Evolutionary conservation across 208 protist genomes (phyloP).

Genomic region (Leishmania turanica): DNA sequence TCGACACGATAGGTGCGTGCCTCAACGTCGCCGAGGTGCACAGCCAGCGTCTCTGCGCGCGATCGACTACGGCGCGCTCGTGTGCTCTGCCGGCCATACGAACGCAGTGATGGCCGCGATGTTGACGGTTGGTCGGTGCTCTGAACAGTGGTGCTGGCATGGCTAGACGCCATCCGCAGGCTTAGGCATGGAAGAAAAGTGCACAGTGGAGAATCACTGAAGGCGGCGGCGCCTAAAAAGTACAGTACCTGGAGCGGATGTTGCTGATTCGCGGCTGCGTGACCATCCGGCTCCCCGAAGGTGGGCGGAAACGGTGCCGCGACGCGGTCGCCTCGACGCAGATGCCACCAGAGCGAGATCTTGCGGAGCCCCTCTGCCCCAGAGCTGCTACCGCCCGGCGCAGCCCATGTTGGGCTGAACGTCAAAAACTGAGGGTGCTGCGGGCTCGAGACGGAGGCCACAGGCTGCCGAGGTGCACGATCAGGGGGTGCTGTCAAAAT

Average conservation of each 20-base stretch:
- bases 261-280: background rate
- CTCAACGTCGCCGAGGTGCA: slow-evolving; percentile 44
- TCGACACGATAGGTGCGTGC: slow-evolving; percentile 37
- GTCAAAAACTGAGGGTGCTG: background rate
- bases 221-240: slow-evolving; percentile 26
- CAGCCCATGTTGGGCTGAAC: background rate
- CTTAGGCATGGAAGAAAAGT: slow-evolving; percentile 30
- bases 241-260: slow-evolving; percentile 35
- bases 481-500: background rate
- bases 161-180: slow-evolving; percentile 18
- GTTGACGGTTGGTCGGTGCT: background rate
- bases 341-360: background rate
- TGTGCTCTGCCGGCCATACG: slow-evolving; percentile 1
- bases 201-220: slow-evolving; percentile 37
- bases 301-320: background rate
- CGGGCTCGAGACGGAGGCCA: background rate
- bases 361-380: background rate
- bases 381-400: background rate
- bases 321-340: background rate
- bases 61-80: slow-evolving; percentile 2
- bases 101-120: background rate
- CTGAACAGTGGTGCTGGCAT: slow-evolving; percentile 1
- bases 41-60: slow-evolving; percentile 19
- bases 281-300: background rate
- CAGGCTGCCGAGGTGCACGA: background rate